These are phyloP conservation scores for Withania somnifera DNA, from an alignment of 305 asterid species.

Conservation along the genomic window DNA sequence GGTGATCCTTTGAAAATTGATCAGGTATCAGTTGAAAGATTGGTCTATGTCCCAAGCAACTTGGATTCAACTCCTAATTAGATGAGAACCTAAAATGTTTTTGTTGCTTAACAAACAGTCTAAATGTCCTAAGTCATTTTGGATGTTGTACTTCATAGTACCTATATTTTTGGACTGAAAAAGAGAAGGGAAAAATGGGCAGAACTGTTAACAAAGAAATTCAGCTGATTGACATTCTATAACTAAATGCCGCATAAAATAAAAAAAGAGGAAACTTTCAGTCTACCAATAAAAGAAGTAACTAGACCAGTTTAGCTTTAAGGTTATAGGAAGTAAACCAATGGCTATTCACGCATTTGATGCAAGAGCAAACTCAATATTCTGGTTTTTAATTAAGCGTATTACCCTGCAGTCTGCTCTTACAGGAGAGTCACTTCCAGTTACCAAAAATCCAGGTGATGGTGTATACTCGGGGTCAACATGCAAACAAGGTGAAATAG, in stretches of 20 bases:
- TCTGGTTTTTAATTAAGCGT: background rate
- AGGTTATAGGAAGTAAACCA: background rate
- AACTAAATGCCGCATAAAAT: background rate
- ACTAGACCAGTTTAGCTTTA: background rate
- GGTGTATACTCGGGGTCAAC: slow-evolving; percentile 50
- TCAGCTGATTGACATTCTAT: background rate
- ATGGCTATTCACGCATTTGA: background rate
- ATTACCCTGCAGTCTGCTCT: slow-evolving; percentile 38
- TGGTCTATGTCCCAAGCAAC: background rate
- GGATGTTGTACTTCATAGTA: background rate
- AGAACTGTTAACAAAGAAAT: background rate
- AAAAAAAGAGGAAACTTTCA: background rate
- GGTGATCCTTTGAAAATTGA: slow-evolving; percentile 70
- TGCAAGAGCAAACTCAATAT: background rate
- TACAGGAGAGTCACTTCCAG: slow-evolving; percentile 60
- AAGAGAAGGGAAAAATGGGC: background rate
- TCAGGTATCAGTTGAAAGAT: slow-evolving; percentile 22
- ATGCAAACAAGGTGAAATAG: slow-evolving; percentile 57
- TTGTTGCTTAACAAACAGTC: background rate
- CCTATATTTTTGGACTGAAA: background rate
- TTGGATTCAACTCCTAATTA: background rate
- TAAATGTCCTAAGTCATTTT: background rate
- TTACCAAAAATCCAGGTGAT: slow-evolving; percentile 47
- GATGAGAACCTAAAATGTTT: background rate
- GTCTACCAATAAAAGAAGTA: background rate